These are phyloP conservation scores for Dactylellina parvicollis DNA, from an alignment of 2,329 filamentous ascomycete genomes.

Conservation along the genomic window DNA sequence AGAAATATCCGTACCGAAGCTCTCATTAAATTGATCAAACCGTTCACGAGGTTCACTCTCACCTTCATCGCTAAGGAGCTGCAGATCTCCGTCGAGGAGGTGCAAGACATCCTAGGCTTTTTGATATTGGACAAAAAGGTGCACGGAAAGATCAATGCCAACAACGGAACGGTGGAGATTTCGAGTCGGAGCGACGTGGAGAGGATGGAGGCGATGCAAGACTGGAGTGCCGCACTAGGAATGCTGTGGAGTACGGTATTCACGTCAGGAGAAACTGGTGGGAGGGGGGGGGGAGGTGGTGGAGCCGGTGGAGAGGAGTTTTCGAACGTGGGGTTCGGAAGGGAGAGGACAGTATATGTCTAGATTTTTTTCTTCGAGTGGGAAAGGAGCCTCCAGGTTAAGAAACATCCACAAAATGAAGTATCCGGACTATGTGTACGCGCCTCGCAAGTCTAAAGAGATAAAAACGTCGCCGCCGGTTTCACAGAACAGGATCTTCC, in stretches of 20 bases:
- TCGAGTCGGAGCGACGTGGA: slow-evolving; percentile 77
- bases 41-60: slow-evolving; percentile 91
- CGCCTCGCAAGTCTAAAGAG: slow-evolving; percentile 2
- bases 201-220: slow-evolving; percentile 76
- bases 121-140: slow-evolving; percentile 91
- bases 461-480: slow-evolving; percentile 8
- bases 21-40: slow-evolving; percentile 88
- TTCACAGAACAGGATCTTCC: slow-evolving; percentile 10
- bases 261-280: slow-evolving; percentile 78
- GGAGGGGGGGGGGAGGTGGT: slow-evolving; percentile 25
- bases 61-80: slow-evolving; percentile 87
- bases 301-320: slow-evolving; percentile 18
- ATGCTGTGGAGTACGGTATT: slow-evolving; percentile 77
- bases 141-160: slow-evolving; percentile 87
- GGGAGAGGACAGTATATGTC: slow-evolving; percentile 34
- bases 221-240: slow-evolving; percentile 76
- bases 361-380: slow-evolving; percentile 1
- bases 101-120: slow-evolving; percentile 94
- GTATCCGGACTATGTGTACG: slow-evolving; percentile 24
- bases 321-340: background rate
- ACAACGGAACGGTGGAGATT: slow-evolving; percentile 83
- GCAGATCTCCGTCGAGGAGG: slow-evolving; percentile 83
- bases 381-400: background rate
- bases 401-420: background rate
- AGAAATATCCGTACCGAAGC: slow-evolving; percentile 98